Conservation (phyloP, 176 grass and related monocot species). For the Cenchrus purpureus region DNA sequence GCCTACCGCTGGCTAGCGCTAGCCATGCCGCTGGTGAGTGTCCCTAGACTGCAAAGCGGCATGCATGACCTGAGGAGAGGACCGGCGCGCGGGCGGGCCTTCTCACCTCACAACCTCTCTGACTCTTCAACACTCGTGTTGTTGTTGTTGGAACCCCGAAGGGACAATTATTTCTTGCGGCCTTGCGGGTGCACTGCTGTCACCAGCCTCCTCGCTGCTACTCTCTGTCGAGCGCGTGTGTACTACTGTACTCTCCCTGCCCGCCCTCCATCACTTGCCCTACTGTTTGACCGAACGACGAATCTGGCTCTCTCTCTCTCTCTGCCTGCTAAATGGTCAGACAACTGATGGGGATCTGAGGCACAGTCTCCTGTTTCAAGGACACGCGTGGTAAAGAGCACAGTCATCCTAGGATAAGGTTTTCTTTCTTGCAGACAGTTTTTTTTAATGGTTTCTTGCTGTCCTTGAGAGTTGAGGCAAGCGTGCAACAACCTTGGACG, state of each 20-base stretch:
- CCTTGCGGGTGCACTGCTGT: constrained; percentile 26
- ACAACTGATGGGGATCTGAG: constrained; percentile 42
- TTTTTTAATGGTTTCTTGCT: background rate
- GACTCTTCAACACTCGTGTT: background rate
- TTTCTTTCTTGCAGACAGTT: background rate
- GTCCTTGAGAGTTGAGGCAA: background rate
- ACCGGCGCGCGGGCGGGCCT: too few species aligned
- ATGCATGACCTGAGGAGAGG: background rate
- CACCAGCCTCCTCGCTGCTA: constrained; percentile 13
- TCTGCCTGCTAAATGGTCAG: constrained; percentile 37
- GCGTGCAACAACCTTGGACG: background rate
- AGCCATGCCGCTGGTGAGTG: constrained; percentile 29
- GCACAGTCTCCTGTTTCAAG: constrained; percentile 12
- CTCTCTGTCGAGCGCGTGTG: constrained; percentile 32
- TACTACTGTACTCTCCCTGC: background rate
- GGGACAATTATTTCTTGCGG: constrained; percentile 64
- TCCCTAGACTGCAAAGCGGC: constrained; percentile 29
- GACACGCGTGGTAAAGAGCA: background rate
- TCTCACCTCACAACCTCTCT: too few species aligned
- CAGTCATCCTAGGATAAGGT: background rate
- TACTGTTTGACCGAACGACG: constrained; percentile 42
- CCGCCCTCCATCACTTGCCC: constrained; percentile 30
- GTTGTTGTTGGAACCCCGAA: constrained; percentile 30
- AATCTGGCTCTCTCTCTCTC: background rate
- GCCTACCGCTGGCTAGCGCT: background rate